Conservation (phyloP, 2,329 filamentous ascomycete genomes). For the Pseudocercospora eumusae region DNA sequence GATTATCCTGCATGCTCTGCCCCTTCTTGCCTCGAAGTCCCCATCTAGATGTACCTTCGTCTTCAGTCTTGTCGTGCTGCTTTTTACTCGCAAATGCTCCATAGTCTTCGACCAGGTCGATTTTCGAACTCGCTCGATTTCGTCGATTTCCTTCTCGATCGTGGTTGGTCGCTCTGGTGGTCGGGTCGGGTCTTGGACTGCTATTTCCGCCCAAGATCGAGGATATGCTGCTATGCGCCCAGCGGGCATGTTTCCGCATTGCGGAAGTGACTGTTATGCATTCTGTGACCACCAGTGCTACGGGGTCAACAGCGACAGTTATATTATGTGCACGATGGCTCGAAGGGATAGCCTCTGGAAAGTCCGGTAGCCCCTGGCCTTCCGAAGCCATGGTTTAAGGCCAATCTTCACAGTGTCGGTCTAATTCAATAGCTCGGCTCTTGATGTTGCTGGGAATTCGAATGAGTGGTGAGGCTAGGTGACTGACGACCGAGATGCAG, state of each 20-base stretch:
- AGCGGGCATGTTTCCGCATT: conserved; percentile 96
- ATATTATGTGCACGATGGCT: conserved; percentile 20
- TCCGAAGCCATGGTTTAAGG: not conserved
- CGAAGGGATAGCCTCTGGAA: not conserved
- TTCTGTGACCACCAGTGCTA: conserved; percentile 84
- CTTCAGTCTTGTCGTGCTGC: conserved; percentile 14
- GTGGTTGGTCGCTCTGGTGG: conserved; percentile 23
- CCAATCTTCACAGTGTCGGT: not conserved
- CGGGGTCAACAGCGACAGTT: conserved; percentile 42
- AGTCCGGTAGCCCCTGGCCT: not conserved
- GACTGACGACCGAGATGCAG: not conserved
- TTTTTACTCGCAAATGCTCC: conserved; percentile 3
- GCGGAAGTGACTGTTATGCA: conserved; percentile 98
- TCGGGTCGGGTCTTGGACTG: conserved; percentile 22
- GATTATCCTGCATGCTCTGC: conserved; percentile 96
- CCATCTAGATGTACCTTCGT: conserved; percentile 72
- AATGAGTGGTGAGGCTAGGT: not conserved
- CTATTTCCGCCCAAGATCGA: conserved; percentile 72
- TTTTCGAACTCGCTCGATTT: conserved; percentile 37
- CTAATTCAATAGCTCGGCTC: not conserved
- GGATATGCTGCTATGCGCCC: conserved; percentile 92
- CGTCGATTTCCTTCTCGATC: conserved; percentile 36
- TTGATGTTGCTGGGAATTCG: not conserved
- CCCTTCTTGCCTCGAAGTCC: conserved; percentile 83
- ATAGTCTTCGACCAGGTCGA: conserved; percentile 35